phyloP scores from a whole-genome alignment of 2,329 filamentous ascomycete species.

The Aspergillus fumigatus region DNA sequence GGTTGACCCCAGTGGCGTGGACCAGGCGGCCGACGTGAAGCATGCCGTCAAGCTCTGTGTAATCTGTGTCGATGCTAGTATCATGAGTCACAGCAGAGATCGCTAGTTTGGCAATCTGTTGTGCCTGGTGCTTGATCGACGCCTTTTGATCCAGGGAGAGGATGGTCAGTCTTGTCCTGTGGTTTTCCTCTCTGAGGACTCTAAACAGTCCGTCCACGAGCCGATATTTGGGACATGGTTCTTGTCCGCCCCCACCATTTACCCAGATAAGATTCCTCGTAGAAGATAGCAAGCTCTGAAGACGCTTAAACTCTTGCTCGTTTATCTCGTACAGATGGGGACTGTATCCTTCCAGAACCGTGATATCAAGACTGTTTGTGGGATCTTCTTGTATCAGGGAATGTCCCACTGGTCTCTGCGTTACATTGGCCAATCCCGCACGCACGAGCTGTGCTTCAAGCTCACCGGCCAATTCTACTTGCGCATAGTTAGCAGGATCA shows the following conservation, averaged over 20 bases:
- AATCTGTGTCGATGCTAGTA: constrained; percentile 2
- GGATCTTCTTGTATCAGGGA: neutral
- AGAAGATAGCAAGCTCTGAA: constrained; percentile 1
- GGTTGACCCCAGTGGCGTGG: neutral
- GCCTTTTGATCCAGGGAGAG: constrained; percentile 1
- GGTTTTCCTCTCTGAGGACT: constrained; percentile 4
- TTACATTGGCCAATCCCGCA: neutral
- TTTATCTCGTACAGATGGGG: constrained; percentile 4
- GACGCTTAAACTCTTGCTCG: neutral
- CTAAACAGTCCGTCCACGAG: constrained; percentile 11
- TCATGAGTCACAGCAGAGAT: neutral
- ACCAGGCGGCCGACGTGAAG: constrained; percentile 7
- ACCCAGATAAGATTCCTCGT: constrained; percentile 8
- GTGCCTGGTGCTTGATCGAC: neutral
- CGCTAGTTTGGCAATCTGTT: constrained; percentile 3
- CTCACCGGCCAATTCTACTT: neutral
- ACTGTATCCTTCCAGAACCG: constrained; percentile 2
- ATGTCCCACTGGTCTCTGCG: neutral
- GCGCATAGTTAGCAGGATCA: neutral
- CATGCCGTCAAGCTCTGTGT: constrained; percentile 5
- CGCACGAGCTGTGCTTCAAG: neutral
- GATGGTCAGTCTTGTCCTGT: neutral
- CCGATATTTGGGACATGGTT: constrained; percentile 6
- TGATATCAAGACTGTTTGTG: constrained; percentile 1
- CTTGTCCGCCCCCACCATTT: constrained; percentile 3